phyloP scores from a whole-genome alignment of 176 grass and related monocot genomes.

The Oryza meyeriana region DNA sequence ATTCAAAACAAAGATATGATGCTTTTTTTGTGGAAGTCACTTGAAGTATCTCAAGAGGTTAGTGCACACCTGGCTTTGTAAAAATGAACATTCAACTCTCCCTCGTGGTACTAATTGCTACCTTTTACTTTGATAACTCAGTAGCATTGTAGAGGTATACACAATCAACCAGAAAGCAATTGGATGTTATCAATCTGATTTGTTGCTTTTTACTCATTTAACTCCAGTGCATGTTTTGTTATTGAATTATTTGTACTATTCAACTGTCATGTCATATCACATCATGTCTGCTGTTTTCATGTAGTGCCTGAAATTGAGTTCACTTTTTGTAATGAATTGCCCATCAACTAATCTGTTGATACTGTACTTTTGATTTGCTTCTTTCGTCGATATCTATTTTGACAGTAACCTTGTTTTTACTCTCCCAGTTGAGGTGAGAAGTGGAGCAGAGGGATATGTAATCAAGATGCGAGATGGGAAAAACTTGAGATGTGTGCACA shows the following conservation, averaged over 20 bases:
- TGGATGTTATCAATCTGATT: background rate
- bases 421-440: slow-evolving; percentile 74
- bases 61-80: background rate
- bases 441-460: slow-evolving; percentile 82
- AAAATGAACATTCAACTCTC: background rate
- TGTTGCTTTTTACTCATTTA: background rate
- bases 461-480: slow-evolving; percentile 92
- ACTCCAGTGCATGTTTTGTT: background rate
- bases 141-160: background rate
- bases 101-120: background rate
- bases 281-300: background rate
- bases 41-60: background rate
- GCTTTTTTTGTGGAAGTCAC: no score
- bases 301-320: background rate
- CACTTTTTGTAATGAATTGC: background rate
- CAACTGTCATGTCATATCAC: background rate
- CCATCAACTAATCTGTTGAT: background rate
- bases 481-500: slow-evolving; percentile 70
- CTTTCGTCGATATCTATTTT: background rate
- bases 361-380: background rate
- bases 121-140: background rate
- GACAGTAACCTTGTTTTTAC: background rate
- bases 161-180: background rate
- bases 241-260: background rate
- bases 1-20: background rate